Conservation (phyloP, 768 basidiomycete species). For the Albatrellus ellisii region DNA sequence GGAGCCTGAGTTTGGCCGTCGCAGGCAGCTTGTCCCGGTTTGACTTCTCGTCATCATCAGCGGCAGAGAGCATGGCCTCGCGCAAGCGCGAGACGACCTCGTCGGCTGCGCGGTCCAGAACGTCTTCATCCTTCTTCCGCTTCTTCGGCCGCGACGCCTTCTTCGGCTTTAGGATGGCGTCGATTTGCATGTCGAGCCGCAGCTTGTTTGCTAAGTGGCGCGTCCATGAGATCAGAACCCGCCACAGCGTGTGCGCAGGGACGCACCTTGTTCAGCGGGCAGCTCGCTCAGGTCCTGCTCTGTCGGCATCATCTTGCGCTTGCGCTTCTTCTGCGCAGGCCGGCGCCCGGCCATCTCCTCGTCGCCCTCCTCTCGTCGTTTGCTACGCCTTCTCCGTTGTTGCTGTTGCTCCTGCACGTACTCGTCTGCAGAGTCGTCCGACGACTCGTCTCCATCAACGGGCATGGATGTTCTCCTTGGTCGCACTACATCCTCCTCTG, state of each 20-base stretch:
- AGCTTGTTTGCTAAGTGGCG: conserved; percentile 52
- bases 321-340: conserved; percentile 34
- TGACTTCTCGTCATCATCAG: conserved; percentile 68
- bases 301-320: conserved; percentile 36
- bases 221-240: background rate
- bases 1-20: conserved; percentile 65
- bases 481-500: conserved; percentile 29
- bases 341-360: conserved; percentile 18
- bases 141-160: conserved; percentile 49
- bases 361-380: conserved; percentile 13
- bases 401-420: conserved; percentile 26
- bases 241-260: background rate
- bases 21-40: conserved; percentile 77
- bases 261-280: conserved; percentile 65
- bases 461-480: conserved; percentile 21
- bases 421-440: conserved; percentile 37
- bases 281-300: conserved; percentile 57
- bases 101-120: conserved; percentile 78
- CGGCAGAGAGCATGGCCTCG: conserved; percentile 78
- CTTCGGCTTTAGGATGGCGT: conserved; percentile 77
- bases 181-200: conserved; percentile 72
- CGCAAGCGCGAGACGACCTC: conserved; percentile 85
- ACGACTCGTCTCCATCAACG: conserved; percentile 25
- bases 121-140: conserved; percentile 74
- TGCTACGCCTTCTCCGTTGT: conserved; percentile 17